Evolutionary conservation across 768 basidiomycete species (phyloP), one percentile per base, ranked within the genome.

Genomic region (Mycena amicta): DNA sequence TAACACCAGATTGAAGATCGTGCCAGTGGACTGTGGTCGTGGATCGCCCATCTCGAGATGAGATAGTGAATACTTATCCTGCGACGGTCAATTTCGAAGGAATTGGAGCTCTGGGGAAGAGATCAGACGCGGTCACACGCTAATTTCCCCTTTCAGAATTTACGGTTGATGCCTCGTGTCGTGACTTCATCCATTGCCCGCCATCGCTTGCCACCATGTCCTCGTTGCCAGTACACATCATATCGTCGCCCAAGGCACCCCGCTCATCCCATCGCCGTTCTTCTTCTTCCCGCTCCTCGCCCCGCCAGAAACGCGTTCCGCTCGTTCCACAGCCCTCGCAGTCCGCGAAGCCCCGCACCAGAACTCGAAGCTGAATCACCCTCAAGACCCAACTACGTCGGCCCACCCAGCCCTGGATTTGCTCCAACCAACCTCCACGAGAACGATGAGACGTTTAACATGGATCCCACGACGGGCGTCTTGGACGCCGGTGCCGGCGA

Each of bases 171-270:
- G 43, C 43, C 43, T 45, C 43, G 43, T 45, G 43, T 45, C 8
- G 43, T 45, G 43, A 45, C 43, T n/a, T 45, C 43, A 45, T 45
- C 20, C 13, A 13, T 8, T 45, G 5, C 43, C 13, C 20, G 22
- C 20, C 13, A 13, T 8, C 20, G 5, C 43, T 8, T 45, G 22
- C 43, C 13, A n/a, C 43, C 43, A 45, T 45, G 43, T 45, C 43
- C 8, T 15, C 22, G 43, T 29, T 12, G 47, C 41, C 41, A 20
- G 20, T 20, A 22, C 41, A 13, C 41, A 43, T 43, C 39, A 64
- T 64, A 6, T 64, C 62, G 18, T 60, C 62, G 16, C 62, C 62
- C 2, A 41, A 50, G 45, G 55, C 62, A 1, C 62, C 58, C 4
- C 62, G 59, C 13, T 57, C 59, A 2, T 47, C 59, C 5, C 59